These are phyloP conservation scores for Hippophae gyantsensis DNA, from an alignment of 306 rosid species.

Conservation along the genomic window DNA sequence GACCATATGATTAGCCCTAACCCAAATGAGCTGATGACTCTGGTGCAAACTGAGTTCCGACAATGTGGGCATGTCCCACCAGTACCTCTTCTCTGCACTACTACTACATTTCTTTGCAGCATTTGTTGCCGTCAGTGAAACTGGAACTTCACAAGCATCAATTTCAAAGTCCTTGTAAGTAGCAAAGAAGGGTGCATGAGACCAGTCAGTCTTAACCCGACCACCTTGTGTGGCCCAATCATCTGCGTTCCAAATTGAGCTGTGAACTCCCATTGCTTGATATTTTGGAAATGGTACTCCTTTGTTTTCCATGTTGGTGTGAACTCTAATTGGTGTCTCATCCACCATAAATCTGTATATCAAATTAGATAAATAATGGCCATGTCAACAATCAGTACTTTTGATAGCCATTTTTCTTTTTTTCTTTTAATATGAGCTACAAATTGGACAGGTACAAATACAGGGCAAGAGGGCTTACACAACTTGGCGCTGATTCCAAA, in stretches of 20 bases:
- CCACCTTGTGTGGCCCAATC: conserved; percentile 99
- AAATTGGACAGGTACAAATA: neutral
- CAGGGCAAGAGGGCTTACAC: conserved; percentile 39
- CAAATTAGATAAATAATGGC: neutral
- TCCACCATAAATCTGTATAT: conserved; percentile 58
- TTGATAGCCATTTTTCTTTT: too few relatives aligned
- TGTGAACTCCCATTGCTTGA: conserved; percentile 88
- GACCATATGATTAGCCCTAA: conserved; percentile 73
- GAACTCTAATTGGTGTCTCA: conserved; percentile 77
- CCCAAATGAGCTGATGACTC: conserved; percentile 90
- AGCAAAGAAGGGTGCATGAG: conserved; percentile 73
- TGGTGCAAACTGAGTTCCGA: conserved; percentile 64
- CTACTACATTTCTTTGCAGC: conserved; percentile 47
- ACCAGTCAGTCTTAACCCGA: conserved; percentile 87
- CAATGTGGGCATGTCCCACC: conserved; percentile 84
- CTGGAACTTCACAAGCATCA: conserved; percentile 52
- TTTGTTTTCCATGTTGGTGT: conserved; percentile 64
- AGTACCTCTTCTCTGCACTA: conserved; percentile 44
- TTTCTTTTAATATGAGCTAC: too few relatives aligned
- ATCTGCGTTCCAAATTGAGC: conserved; percentile 94
- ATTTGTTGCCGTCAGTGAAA: conserved; percentile 20
- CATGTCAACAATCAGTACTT: neutral
- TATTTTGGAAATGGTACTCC: conserved; percentile 75
- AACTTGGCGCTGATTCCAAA: conserved; percentile 92
- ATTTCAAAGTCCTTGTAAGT: conserved; percentile 59